phyloP scores from a whole-genome alignment of 2,329 filamentous ascomycete genomes.

The Ceratocystis ficicola region DNA sequence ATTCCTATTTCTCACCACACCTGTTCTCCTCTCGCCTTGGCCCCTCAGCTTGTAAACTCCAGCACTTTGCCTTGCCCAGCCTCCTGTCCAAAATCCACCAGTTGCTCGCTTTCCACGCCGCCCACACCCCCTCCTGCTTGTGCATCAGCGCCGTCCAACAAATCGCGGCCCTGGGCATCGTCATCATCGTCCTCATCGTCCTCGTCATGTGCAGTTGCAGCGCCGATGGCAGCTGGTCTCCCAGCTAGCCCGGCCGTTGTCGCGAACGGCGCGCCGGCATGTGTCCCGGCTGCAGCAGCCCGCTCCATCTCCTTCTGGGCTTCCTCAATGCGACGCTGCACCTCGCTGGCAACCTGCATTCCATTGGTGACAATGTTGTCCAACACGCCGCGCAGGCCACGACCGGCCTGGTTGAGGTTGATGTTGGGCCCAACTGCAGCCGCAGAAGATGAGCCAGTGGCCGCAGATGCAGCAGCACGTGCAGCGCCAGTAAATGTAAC shows the following conservation, averaged over 20 bases:
- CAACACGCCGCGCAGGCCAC: constrained; percentile 79
- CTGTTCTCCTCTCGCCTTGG: not conserved
- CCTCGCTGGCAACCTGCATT: constrained; percentile 89
- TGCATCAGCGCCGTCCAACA: constrained; percentile 63
- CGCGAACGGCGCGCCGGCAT: constrained; percentile 49
- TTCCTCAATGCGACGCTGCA: constrained; percentile 86
- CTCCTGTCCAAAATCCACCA: constrained; percentile 13
- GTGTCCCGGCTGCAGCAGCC: constrained; percentile 48
- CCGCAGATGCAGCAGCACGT: constrained; percentile 27
- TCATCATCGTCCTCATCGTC: constrained; percentile 43
- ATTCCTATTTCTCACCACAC: not conserved
- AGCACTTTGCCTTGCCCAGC: constrained; percentile 13
- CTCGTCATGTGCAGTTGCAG: constrained; percentile 42
- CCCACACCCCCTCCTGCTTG: constrained; percentile 40
- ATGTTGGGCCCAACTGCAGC: constrained; percentile 27
- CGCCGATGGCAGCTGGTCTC: not conserved
- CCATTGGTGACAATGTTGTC: constrained; percentile 97
- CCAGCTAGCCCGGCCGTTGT: not conserved
- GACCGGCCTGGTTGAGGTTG: constrained; percentile 39
- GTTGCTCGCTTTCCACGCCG: constrained; percentile 15
- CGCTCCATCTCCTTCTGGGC: constrained; percentile 83
- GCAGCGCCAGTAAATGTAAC: constrained; percentile 31
- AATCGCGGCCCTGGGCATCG: constrained; percentile 53
- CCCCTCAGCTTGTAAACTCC: constrained; percentile 19
- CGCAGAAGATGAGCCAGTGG: constrained; percentile 8